Evolutionary conservation across 768 basidiomycete species (phyloP), one percentile per base, ranked within the genome.

Genomic region (Phlegmacium glaucopus): DNA sequence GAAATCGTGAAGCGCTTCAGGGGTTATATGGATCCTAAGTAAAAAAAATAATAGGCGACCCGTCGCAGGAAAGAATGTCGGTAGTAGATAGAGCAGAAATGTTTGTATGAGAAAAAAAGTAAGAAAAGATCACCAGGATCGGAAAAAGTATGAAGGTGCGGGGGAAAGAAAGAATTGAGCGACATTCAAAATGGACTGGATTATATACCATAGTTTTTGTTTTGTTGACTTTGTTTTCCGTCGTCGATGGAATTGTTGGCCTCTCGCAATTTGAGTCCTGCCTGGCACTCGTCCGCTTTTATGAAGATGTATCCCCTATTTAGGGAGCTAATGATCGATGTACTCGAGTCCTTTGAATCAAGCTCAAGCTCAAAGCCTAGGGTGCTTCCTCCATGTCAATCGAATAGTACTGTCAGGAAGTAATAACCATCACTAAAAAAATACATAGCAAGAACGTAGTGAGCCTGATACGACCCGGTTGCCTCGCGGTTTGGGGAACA

Each of bases 61-160:
- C 60, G 58, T 51, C 55, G 59, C 57, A 65, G 58, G 41, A 18
- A 44, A 39, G 49, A 59, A 57, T 45, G 49, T 55, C 53, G 57
- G 50, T 51, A 58, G 50, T 52, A 56, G 62, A 46, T 36, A 34
- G 59, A 54, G 46, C 32, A 35, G 36, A n/a, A 25, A 42, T 54
- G 47, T 45, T 42, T 22, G 46, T 40, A 47, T 47, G 51, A 30
- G 27, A 42, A 28, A 26, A 50, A 44, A 52, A 50, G 49, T 32
- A 44, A 50, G 51, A 56, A 54, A 48, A 52, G 77, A 81, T 74
- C 81, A 69, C 80, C 79, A 59, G 81, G 81, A 80, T 71, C 79
- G 59, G 61, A 52, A 53, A 36, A 51, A 69, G 53, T 66, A 61
- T 63, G 64, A 57, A 61, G 59, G 65, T 61, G 60, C 55, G 65